These are phyloP conservation scores for Ustilago cynodontis DNA, from an alignment of 1,284 basidiomycete species.

Conservation along the genomic window DNA sequence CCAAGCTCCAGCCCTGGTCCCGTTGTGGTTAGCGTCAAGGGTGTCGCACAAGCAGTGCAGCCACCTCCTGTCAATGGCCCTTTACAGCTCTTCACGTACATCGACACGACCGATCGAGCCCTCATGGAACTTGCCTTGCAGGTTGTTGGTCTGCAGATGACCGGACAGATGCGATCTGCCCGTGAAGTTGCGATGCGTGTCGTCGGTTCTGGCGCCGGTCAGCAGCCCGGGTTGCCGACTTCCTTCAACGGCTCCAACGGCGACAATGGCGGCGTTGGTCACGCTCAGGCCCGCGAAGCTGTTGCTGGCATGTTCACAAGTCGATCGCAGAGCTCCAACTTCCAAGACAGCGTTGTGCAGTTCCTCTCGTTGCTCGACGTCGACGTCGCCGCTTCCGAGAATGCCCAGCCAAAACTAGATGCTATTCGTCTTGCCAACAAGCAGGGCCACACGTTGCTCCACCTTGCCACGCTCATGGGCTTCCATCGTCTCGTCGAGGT, in stretches of 20 bases:
- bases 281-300: conserved; percentile 42
- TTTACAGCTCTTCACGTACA: conserved; percentile 78
- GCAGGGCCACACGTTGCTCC: conserved; percentile 75
- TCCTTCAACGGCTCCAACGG: conserved; percentile 17
- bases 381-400: conserved; percentile 33
- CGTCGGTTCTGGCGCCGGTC: conserved; percentile 65
- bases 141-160: conserved; percentile 95
- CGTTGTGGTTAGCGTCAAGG: conserved; percentile 84
- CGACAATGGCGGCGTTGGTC: conserved; percentile 20
- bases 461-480: conserved; percentile 85
- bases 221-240: conserved; percentile 37
- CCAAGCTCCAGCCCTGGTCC: conserved; percentile 84
- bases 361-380: conserved; percentile 81
- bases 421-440: conserved; percentile 71
- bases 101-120: conserved; percentile 87
- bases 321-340: conserved; percentile 72
- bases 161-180: conserved; percentile 90
- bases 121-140: conserved; percentile 96
- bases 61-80: conserved; percentile 71
- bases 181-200: conserved; percentile 81
- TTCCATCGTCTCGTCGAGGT: conserved; percentile 81
- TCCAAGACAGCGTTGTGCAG: conserved; percentile 82
- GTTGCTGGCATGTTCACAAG: conserved; percentile 51
- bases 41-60: conserved; percentile 43
- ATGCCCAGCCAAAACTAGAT: conserved; percentile 16